Percentiles rank a stretch among this genome's conserved stretches.
phyloP scores from a whole-genome alignment of 805 yeast genomes.

The Metschnikowia drakensbergensis region DNA sequence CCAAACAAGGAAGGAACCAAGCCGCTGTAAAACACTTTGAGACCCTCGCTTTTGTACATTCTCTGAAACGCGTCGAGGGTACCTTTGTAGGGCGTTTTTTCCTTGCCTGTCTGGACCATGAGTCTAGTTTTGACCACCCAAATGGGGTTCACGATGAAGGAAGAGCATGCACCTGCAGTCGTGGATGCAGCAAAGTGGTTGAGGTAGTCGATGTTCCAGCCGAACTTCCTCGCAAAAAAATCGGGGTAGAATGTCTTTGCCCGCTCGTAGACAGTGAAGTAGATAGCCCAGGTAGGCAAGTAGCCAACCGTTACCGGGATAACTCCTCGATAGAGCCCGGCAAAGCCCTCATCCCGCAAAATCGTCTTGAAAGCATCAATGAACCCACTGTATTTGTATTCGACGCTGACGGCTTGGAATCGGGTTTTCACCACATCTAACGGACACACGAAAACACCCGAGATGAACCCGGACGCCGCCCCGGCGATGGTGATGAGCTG shows the following conservation, averaged over 20 bases:
- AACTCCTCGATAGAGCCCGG: constrained; percentile 85
- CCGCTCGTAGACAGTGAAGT: constrained; percentile 83
- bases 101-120: constrained; percentile 71
- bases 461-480: constrained; percentile 86
- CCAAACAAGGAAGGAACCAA: constrained; percentile 88
- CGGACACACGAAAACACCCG: constrained; percentile 92
- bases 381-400: constrained; percentile 51
- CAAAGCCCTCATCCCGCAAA: constrained; percentile 68
- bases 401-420: constrained; percentile 83
- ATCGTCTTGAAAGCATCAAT: constrained; percentile 63
- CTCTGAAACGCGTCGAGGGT: constrained; percentile 78
- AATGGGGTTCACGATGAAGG: constrained; percentile 85
- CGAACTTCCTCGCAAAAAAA: constrained; percentile 28
- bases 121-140: constrained; percentile 97
- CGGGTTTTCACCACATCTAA: constrained; percentile 93
- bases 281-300: constrained; percentile 96
- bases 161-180: constrained; percentile 83
- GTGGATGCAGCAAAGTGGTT: constrained; percentile 62
- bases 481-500: constrained; percentile 81
- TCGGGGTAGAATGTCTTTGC: constrained; percentile 57
- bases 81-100: constrained; percentile 54
- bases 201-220: constrained; percentile 23
- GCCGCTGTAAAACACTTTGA: constrained; percentile 81
- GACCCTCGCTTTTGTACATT: constrained; percentile 79
- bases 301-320: constrained; percentile 92